Evolutionary conservation across 2,329 filamentous ascomycete genomes (phyloP), one percentile per base, ranked within the genome.

Genomic region (Meredithiella fracta): DNA sequence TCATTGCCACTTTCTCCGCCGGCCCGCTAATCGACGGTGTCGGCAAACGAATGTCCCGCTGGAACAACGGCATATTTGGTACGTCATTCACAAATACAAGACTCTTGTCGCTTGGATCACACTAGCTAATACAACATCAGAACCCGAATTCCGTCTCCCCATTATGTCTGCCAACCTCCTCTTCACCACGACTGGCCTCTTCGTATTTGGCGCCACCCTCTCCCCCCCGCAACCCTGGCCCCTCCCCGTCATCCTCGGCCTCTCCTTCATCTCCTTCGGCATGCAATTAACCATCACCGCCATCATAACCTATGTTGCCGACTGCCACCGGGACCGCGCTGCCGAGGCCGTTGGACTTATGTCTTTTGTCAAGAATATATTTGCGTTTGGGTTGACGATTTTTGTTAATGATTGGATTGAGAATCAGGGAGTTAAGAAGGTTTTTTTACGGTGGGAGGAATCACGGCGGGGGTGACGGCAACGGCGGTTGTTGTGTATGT

Each of bases 371-470:
- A 70, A 69, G 62, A 70, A 68, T 55, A 55, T 69, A 50, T 68
- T 70, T 52, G 64, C 67, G 1, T 70, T 69, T 47, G 64, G 67
- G 0, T 57, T 71, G 52, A 67, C 67, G 1, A 69, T 70, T 54
- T 70, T 69, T 54, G 62, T 65, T 59, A 69, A 69, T 50, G 65
- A 66, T 44, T 70, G 68, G 68, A 66, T 70, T 58, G 67, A 62
- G 0, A 61, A 60, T 15, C 65, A 69, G 54, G 68, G 69, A 1
- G 57, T 58, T 3, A 31, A 47, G 14, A 40, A 55, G 14, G 55
- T 54, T 61, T 60, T 40, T 60, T 60, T 37, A 55, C 58, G 29
- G 58, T 61, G 23, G 60, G 60, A 1, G 53, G 58, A 14, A 60
- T 60, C 51, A 60, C 56, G 2, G 51, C 55, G 11, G 55, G 52